Evolutionary conservation across 2,329 filamentous ascomycete species (phyloP).

Genomic region (Apiospora aurea): DNA sequence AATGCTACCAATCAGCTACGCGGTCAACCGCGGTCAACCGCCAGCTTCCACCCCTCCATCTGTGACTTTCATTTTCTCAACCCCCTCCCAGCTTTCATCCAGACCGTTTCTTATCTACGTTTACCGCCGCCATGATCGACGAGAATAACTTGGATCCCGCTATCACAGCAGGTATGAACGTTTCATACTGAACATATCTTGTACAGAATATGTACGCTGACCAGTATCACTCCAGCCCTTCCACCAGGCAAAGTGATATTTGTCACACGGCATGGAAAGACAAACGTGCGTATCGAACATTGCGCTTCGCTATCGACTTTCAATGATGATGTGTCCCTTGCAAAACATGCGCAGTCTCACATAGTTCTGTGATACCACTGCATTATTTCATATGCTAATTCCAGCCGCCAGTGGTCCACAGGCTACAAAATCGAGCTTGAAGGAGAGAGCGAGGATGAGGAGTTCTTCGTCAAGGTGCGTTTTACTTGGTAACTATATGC

Average conservation of each 20-base stretch:
- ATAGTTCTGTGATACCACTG: no score
- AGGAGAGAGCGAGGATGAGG: constrained; percentile 26
- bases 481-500: not conserved
- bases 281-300: constrained; percentile 4
- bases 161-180: not conserved
- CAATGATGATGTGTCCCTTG: not conserved
- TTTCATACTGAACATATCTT: not conserved
- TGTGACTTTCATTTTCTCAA: no score
- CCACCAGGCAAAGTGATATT: constrained; percentile 24
- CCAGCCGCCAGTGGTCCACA: constrained; percentile 26
- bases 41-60: no score
- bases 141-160: not conserved
- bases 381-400: not conserved
- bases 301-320: not conserved
- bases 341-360: not conserved
- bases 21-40: no score
- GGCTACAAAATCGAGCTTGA: constrained; percentile 32
- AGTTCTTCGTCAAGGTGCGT: constrained; percentile 35
- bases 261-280: constrained; percentile 27
- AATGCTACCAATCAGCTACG: not conserved
- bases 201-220: not conserved
- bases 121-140: not conserved
- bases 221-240: not conserved
- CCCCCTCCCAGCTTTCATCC: not conserved
- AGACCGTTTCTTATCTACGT: not conserved